Percentiles rank a stretch among this genome's conserved stretches.
These are phyloP conservation scores for Pseudoneurospora amorphoporcata DNA, from an alignment of 495 filamentous ascomycete genomes.

Conservation along the genomic window DNA sequence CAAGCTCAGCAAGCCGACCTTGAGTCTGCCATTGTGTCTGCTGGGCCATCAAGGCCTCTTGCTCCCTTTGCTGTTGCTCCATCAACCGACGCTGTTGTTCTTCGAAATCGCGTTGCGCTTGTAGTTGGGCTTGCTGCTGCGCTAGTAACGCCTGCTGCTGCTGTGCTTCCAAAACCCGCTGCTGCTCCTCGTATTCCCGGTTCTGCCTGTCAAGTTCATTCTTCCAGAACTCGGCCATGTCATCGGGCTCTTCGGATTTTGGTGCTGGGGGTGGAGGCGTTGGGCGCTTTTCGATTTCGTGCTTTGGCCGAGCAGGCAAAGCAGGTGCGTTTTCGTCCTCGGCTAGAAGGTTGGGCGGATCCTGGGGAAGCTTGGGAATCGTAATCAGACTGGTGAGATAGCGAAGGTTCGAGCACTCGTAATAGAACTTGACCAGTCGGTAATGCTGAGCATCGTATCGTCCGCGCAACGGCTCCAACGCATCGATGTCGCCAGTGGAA, in stretches of 20 bases:
- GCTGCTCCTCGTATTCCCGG: slow-evolving; percentile 87
- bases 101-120: slow-evolving; percentile 86
- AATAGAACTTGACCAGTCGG: slow-evolving; percentile 93
- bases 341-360: slow-evolving; percentile 77
- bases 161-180: slow-evolving; percentile 74
- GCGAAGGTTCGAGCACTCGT: slow-evolving; percentile 93
- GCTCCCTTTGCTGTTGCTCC: slow-evolving; percentile 82
- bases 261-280: slow-evolving; percentile 52
- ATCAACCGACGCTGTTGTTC: slow-evolving; percentile 82
- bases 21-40: slow-evolving; percentile 88
- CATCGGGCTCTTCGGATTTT: slow-evolving; percentile 70
- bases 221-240: slow-evolving; percentile 97
- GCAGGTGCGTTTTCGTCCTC: slow-evolving; percentile 78
- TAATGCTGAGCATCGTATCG: slow-evolving; percentile 94
- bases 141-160: slow-evolving; percentile 52
- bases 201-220: slow-evolving; percentile 83
- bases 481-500: slow-evolving; percentile 88
- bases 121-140: slow-evolving; percentile 68
- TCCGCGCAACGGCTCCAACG: slow-evolving; percentile 75
- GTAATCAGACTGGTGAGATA: slow-evolving; percentile 95
- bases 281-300: slow-evolving; percentile 54
- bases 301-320: slow-evolving; percentile 70
- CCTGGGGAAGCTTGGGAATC: slow-evolving; percentile 88
- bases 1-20: slow-evolving; percentile 83
- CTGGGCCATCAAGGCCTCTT: slow-evolving; percentile 77